Evolutionary conservation across 2,329 filamentous ascomycete genomes (phyloP).

Genomic region (Fusarium sp.): DNA sequence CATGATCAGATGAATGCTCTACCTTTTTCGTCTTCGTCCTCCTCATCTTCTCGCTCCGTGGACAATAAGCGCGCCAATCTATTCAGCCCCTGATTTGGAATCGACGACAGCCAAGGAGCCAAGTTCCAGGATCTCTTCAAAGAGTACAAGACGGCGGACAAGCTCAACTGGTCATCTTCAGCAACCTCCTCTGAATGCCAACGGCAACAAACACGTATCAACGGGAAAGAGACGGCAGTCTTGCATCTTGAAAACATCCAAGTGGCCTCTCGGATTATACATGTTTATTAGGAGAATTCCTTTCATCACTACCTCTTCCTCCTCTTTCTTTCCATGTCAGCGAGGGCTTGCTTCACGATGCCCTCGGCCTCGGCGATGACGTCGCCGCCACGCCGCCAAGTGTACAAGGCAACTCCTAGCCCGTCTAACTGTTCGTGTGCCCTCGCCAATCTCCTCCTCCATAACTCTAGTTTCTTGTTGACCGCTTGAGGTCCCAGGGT

Average conservation of each 20-base stretch:
- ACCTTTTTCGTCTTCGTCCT: no score
- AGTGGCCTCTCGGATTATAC: not conserved
- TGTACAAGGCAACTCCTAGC: slow-evolving; percentile 75
- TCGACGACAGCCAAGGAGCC: not conserved
- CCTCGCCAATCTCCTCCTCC: slow-evolving; percentile 74
- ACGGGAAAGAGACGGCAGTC: not conserved
- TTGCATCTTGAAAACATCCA: not conserved
- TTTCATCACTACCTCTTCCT: slow-evolving; percentile 16
- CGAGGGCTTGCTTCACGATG: slow-evolving; percentile 69
- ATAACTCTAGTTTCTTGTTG: slow-evolving; percentile 79
- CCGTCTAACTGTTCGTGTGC: slow-evolving; percentile 73
- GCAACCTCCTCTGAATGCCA: not conserved
- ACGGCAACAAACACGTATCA: not conserved
- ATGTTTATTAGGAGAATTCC: slow-evolving; percentile 4
- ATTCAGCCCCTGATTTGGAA: not conserved
- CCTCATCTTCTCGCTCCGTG: not conserved
- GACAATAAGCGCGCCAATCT: not conserved
- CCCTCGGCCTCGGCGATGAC: slow-evolving; percentile 74
- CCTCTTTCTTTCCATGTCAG: slow-evolving; percentile 52
- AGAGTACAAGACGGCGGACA: not conserved
- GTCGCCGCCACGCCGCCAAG: slow-evolving; percentile 79
- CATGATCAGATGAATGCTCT: not conserved
- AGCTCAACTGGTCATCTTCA: not conserved
- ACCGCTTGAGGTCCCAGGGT: slow-evolving; percentile 49
- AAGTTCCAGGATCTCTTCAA: not conserved